These are phyloP conservation scores for Echinochloa phyllopogon DNA, from an alignment of 176 grass and related monocot genomes.

Conservation along the genomic window DNA sequence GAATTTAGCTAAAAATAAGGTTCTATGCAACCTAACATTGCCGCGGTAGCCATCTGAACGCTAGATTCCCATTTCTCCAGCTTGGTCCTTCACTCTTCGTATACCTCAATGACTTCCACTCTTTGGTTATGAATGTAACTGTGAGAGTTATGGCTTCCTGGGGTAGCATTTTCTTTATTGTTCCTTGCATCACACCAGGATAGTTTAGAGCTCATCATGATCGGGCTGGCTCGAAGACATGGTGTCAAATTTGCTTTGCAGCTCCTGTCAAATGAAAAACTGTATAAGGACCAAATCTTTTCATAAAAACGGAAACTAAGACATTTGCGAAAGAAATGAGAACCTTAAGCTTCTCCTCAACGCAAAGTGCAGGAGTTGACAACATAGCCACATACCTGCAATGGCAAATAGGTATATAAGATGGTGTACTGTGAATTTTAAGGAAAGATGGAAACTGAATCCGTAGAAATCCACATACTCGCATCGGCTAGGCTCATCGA, in stretches of 20 bases:
- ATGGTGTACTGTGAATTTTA: neutral
- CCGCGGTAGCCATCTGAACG: slow-evolving; percentile 4
- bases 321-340: neutral
- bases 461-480: slow-evolving; percentile 62
- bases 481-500: slow-evolving; percentile 99
- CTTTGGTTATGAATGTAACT: slow-evolving; percentile 32
- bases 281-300: slow-evolving; percentile 36
- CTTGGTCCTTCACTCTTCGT: slow-evolving; percentile 20
- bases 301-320: neutral
- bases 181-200: neutral
- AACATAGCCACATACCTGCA: slow-evolving; percentile 82
- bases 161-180: slow-evolving; percentile 28
- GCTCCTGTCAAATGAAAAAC: slow-evolving; percentile 64
- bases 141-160: slow-evolving; percentile 37
- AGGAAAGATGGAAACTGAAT: slow-evolving; percentile 21
- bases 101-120: neutral
- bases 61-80: slow-evolving; percentile 6
- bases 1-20: slow-evolving; percentile 16
- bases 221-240: slow-evolving; percentile 44
- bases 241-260: slow-evolving; percentile 69
- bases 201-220: slow-evolving; percentile 81
- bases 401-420: slow-evolving; percentile 26
- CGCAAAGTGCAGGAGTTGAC: slow-evolving; percentile 76
- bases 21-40: slow-evolving; percentile 1
- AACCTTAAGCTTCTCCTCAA: slow-evolving; percentile 88